Evolutionary conservation across 306 rosid genomes (phyloP).

Genomic region (Cyamopsis tetragonoloba): DNA sequence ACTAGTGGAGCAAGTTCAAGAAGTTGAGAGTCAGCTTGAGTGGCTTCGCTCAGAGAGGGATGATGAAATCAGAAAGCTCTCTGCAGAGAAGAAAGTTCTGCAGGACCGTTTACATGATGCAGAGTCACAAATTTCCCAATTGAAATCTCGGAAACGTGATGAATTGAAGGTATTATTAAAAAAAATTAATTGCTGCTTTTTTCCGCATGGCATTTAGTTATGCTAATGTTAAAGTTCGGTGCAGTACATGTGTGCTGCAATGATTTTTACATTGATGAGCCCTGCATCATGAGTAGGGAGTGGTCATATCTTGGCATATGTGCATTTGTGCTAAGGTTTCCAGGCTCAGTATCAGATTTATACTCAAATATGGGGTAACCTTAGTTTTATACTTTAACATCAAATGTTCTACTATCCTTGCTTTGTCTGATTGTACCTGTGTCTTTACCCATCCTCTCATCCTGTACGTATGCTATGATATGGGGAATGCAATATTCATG

Average conservation of each 20-base stretch:
- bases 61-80: constrained; percentile 66
- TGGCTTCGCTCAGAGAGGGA: constrained; percentile 98
- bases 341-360: not conserved
- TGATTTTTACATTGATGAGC: not conserved
- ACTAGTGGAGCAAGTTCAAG: constrained; percentile 72
- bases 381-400: constrained; percentile 5
- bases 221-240: constrained; percentile 15
- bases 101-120: constrained; percentile 94
- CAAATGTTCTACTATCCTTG: constrained; percentile 4
- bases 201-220: not conserved
- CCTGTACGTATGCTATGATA: not conserved
- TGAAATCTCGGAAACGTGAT: constrained; percentile 95
- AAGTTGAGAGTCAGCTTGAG: constrained; percentile 95
- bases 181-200: not conserved
- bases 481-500: not conserved
- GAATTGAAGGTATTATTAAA: constrained; percentile 69
- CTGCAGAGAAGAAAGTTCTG: constrained; percentile 79
- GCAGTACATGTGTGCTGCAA: not conserved
- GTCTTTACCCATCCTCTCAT: not conserved
- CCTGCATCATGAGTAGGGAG: not conserved
- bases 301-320: not conserved
- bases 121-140: constrained; percentile 74
- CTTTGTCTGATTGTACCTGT: constrained; percentile 1
- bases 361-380: not conserved
- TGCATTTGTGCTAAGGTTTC: not conserved